A percentile compares a stretch with the other conserved stretches of the same genome.
Evolutionary conservation across 2,329 filamentous ascomycete genomes (phyloP).

Genomic region (Phialophora tarda): DNA sequence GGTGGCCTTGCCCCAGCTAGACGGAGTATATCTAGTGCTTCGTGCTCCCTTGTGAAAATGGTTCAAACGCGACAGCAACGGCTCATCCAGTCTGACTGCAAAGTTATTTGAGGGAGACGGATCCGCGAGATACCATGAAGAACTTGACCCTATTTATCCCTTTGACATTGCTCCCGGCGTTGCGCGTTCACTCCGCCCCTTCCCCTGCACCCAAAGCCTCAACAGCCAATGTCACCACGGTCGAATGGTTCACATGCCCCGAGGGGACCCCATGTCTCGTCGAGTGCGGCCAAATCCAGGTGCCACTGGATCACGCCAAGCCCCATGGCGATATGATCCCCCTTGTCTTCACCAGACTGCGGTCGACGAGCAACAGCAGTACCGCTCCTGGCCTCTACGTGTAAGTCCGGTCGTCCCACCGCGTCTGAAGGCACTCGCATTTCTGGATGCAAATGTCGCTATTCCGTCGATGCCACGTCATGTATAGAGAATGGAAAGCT

Average conservation of each 20-base stretch:
- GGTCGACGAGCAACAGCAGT: constrained; percentile 29
- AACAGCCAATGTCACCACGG: not conserved
- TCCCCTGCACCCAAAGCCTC: not conserved
- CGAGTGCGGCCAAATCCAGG: constrained; percentile 29
- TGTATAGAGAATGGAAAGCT: no score
- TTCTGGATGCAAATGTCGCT: no score
- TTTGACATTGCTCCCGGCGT: not conserved
- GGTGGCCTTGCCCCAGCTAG: not conserved
- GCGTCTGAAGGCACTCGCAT: no score
- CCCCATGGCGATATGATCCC: constrained; percentile 42
- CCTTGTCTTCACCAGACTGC: constrained; percentile 41
- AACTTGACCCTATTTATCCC: not conserved
- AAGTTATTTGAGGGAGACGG: not conserved
- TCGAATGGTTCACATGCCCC: constrained; percentile 2
- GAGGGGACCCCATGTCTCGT: not conserved
- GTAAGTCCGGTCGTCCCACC: not conserved
- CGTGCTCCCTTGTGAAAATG: not conserved
- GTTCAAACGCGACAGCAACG: no score
- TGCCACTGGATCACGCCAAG: constrained; percentile 44
- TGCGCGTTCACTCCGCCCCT: not conserved
- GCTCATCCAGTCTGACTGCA: no score
- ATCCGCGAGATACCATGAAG: not conserved
- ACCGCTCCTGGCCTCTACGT: constrained; percentile 43
- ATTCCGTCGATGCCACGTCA: no score
- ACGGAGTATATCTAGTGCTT: not conserved